These are phyloP conservation scores for Sporothrix humicola DNA, from an alignment of 2,329 filamentous ascomycete species.

Conservation along the genomic window DNA sequence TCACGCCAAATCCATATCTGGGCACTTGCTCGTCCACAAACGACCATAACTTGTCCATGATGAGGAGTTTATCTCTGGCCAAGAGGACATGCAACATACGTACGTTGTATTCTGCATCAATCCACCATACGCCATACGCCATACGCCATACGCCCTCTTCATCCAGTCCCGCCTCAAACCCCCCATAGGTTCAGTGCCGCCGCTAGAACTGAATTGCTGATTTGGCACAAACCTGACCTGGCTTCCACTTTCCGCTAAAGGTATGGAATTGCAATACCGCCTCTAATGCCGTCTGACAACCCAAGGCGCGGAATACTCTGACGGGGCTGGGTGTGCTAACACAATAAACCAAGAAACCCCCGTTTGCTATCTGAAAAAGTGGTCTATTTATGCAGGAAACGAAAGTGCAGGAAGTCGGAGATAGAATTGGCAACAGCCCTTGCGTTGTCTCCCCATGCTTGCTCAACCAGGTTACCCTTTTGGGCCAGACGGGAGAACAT, in stretches of 20 bases:
- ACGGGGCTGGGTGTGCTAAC: no score
- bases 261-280: neutral
- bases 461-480: neutral
- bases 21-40: neutral
- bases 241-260: neutral
- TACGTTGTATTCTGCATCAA: neutral
- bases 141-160: neutral
- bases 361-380: neutral
- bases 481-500: constrained; percentile 20
- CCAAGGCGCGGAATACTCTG: constrained; percentile 12
- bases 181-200: neutral
- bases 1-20: neutral
- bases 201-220: neutral
- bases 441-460: neutral
- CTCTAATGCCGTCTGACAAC: neutral
- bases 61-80: neutral
- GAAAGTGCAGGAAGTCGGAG: neutral
- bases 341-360: neutral
- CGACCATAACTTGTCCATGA: neutral
- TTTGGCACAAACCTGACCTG: neutral
- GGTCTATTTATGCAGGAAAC: neutral
- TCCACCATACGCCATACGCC: neutral
- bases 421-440: neutral
- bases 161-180: neutral
- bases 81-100: neutral